Conservation (phyloP, 2,329 filamentous ascomycete species). For the Aureobasidium sp. region DNA sequence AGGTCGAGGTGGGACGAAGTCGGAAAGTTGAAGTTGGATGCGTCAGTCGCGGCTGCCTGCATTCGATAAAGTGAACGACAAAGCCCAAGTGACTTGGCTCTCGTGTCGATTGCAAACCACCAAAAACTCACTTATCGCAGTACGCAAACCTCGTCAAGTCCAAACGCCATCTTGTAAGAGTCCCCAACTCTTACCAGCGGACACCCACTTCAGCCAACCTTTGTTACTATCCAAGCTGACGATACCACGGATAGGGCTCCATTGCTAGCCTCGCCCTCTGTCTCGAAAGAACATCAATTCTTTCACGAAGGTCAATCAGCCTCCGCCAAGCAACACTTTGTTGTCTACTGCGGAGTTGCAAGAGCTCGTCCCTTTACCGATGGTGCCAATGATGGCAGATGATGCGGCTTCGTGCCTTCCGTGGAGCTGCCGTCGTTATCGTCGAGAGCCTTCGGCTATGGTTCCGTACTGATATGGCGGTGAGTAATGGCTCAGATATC, state of each 20-base stretch:
- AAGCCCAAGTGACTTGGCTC: background rate
- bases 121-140: background rate
- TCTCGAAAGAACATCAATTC: too few relatives aligned
- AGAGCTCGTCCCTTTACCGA: too few relatives aligned
- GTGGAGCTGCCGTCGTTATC: too few relatives aligned
- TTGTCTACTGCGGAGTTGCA: too few relatives aligned
- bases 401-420: too few relatives aligned
- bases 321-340: too few relatives aligned
- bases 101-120: background rate
- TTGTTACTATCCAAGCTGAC: background rate
- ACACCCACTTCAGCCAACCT: background rate
- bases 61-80: background rate
- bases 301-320: too few relatives aligned
- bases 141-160: too few relatives aligned
- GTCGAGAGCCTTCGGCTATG: background rate
- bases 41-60: constrained; percentile 4
- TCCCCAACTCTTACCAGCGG: background rate
- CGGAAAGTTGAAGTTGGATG: background rate
- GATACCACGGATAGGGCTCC: background rate
- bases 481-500: background rate
- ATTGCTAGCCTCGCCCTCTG: too few relatives aligned
- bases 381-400: too few relatives aligned
- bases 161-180: background rate
- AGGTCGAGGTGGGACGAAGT: background rate
- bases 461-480: background rate